These are phyloP conservation scores for Myxozyma melibiosi DNA, from an alignment of 805 yeast genomes.

Conservation along the genomic window DNA sequence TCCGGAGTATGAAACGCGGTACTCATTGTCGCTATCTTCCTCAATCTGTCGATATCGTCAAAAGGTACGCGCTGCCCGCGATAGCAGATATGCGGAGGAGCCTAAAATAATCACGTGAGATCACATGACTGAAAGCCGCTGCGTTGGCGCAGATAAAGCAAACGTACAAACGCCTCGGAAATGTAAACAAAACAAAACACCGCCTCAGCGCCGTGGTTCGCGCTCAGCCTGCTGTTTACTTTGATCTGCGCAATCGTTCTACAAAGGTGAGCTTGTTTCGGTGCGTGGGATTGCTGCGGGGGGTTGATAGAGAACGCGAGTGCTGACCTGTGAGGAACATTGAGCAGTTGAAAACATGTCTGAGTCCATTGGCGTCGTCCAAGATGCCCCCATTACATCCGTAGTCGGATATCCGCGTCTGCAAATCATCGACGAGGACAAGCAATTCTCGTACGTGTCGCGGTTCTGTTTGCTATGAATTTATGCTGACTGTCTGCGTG, in stretches of 20 bases:
- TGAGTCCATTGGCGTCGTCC: neutral
- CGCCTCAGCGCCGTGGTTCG: no score
- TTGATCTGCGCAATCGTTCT: no score
- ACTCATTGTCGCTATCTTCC: neutral
- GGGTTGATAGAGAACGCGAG: no score
- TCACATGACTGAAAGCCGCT: neutral
- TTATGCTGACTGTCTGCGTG: neutral
- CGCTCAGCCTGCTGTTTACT: no score
- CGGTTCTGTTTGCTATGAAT: neutral
- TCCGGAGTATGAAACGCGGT: neutral
- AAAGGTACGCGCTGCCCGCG: neutral
- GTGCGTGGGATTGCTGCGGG: no score
- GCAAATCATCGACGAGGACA: constrained; percentile 58
- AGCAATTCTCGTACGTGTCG: constrained; percentile 47
- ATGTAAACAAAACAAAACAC: neutral
- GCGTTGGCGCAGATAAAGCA: neutral
- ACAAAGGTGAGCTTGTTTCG: no score
- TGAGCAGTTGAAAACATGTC: no score
- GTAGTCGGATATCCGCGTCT: constrained; percentile 32
- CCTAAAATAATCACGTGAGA: neutral
- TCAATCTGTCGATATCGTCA: neutral
- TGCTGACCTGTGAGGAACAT: no score
- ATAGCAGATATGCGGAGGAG: neutral
- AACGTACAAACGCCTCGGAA: neutral
- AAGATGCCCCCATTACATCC: neutral